phyloP scores from a whole-genome alignment of 2,329 filamentous ascomycete species.

The Cladobotryum protrusum region DNA sequence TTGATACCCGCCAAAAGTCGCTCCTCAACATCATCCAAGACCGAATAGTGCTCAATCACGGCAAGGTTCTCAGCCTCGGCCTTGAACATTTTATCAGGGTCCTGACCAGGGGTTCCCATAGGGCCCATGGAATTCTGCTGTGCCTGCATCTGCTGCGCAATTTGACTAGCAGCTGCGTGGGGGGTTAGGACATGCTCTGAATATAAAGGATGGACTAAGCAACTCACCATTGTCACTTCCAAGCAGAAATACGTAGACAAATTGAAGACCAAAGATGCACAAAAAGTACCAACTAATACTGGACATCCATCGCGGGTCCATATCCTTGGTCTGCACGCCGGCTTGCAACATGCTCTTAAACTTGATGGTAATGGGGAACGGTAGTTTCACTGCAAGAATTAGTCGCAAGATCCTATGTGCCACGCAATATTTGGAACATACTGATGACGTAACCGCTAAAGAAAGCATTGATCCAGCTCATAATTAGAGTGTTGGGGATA shows the following conservation, averaged over 20 bases:
- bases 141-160: conserved; percentile 80
- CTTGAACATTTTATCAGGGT: conserved; percentile 91
- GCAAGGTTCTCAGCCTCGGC: conserved; percentile 92
- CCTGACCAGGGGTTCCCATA: conserved; percentile 86
- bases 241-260: conserved; percentile 94
- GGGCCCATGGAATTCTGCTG: conserved; percentile 42
- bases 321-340: conserved; percentile 88
- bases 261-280: conserved; percentile 92
- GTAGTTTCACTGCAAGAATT: conserved; percentile 71
- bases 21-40: conserved; percentile 82
- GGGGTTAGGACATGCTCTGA: background rate
- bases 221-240: conserved; percentile 88
- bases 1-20: conserved; percentile 60
- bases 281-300: conserved; percentile 99
- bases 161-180: conserved; percentile 77
- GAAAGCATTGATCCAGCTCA: conserved; percentile 99
- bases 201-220: background rate
- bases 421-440: conserved; percentile 33
- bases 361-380: conserved; percentile 94
- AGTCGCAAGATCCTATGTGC: conserved; percentile 7
- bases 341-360: conserved; percentile 99
- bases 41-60: conserved; percentile 88
- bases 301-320: conserved; percentile 98
- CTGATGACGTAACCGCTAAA: conserved; percentile 97
- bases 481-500: conserved; percentile 95